Conservation (phyloP, 1,284 basidiomycete genomes). For the Coniferiporia sulphurascens region DNA sequence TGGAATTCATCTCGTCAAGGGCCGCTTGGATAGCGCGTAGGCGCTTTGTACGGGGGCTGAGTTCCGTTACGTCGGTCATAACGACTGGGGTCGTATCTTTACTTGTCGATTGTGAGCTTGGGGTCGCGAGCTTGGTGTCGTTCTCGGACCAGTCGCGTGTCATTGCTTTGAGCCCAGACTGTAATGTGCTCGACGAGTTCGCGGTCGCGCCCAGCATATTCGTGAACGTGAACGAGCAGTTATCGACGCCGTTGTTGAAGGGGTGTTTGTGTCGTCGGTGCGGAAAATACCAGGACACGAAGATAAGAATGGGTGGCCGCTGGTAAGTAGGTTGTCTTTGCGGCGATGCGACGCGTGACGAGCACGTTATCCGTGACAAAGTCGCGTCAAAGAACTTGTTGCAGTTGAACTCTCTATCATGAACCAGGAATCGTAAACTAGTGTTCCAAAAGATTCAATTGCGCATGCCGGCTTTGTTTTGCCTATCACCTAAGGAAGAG, state of each 20-base stretch:
- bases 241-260: neutral
- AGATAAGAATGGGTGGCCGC: neutral
- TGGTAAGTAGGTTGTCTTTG: neutral
- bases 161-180: conserved; percentile 43
- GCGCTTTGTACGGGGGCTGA: conserved; percentile 3
- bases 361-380: neutral
- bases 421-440: no score
- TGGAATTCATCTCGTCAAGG: conserved; percentile 8
- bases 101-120: conserved; percentile 29
- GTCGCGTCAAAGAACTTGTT: neutral
- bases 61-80: neutral
- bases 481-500: no score
- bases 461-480: no score
- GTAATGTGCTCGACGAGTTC: conserved; percentile 14
- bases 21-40: conserved; percentile 12
- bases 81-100: neutral
- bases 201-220: neutral
- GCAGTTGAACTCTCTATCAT: neutral
- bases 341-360: neutral
- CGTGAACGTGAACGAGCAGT: neutral
- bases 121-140: conserved; percentile 12
- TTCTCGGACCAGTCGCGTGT: conserved; percentile 41
- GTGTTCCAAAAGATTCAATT: no score
- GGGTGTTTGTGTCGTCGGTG: neutral
- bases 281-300: neutral